Evolutionary conservation across 2,329 filamentous ascomycete species (phyloP).

Genomic region (Phaeophleospora eucalypticola): DNA sequence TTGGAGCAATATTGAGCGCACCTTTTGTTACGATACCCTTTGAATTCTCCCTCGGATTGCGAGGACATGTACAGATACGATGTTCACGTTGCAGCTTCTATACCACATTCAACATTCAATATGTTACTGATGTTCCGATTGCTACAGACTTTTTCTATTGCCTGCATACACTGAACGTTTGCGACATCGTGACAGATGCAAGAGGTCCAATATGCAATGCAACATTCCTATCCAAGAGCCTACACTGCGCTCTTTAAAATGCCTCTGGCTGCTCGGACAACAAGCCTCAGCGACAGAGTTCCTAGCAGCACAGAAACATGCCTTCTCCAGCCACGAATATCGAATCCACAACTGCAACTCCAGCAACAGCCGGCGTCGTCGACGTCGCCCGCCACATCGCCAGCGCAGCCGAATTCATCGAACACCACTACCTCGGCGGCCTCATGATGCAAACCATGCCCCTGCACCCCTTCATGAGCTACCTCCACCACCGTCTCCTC

Average conservation of each 20-base stretch:
- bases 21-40: neutral
- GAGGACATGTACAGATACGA: neutral
- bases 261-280: too few relatives aligned
- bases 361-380: neutral
- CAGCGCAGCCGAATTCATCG: conserved; percentile 13
- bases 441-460: conserved; percentile 6
- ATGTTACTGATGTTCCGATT: too few relatives aligned
- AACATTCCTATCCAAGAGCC: too few relatives aligned
- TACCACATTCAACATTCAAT: too few relatives aligned
- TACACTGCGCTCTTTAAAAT: too few relatives aligned
- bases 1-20: neutral
- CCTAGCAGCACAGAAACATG: too few relatives aligned
- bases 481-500: conserved; percentile 6
- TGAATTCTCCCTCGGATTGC: neutral
- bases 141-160: too few relatives aligned
- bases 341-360: neutral
- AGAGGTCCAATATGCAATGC: too few relatives aligned
- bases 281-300: too few relatives aligned
- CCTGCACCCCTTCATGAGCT: conserved; percentile 6
- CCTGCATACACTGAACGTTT: too few relatives aligned
- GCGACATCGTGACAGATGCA: too few relatives aligned
- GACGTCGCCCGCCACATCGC: conserved; percentile 9
- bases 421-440: conserved; percentile 11
- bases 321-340: neutral
- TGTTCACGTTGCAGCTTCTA: too few relatives aligned